These are phyloP conservation scores for Gossypioides kirkii DNA, from an alignment of 345 rosid species.

Conservation along the genomic window DNA sequence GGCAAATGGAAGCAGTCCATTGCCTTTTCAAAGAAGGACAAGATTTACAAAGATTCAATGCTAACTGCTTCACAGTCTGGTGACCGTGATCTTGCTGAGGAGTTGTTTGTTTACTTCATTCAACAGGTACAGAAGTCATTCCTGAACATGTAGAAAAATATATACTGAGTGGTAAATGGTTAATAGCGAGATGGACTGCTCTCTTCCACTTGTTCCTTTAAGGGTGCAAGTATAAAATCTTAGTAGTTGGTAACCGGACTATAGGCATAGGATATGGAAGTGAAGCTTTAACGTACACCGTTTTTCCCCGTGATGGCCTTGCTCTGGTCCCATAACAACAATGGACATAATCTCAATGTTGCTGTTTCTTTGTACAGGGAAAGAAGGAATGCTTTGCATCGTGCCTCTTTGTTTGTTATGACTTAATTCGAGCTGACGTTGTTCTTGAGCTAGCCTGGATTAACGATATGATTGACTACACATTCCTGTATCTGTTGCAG, in stretches of 20 bases:
- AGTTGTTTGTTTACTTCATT: not conserved
- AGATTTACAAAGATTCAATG: not conserved
- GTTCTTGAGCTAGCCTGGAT: constrained; percentile 91
- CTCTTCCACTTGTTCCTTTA: not conserved
- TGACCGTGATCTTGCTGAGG: not conserved
- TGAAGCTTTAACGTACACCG: too few relatives aligned
- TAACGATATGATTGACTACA: constrained; percentile 78
- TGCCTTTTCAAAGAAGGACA: not conserved
- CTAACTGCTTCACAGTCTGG: not conserved
- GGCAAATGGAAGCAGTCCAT: not conserved
- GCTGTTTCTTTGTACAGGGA: constrained; percentile 39
- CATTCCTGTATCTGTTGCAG: constrained; percentile 81
- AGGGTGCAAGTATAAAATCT: not conserved
- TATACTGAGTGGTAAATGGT: not conserved
- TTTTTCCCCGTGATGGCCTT: not conserved
- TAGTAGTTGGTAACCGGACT: not conserved
- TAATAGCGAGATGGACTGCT: too few relatives aligned
- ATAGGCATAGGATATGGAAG: not conserved
- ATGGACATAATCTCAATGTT: not conserved
- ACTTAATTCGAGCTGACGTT: constrained; percentile 69
- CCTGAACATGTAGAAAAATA: not conserved
- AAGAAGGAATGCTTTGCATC: constrained; percentile 92
- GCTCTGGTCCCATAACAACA: not conserved
- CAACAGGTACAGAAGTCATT: not conserved
- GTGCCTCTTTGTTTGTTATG: constrained; percentile 89